Conservation (phyloP, 306 rosid genomes). For the Nissolia schottii region DNA sequence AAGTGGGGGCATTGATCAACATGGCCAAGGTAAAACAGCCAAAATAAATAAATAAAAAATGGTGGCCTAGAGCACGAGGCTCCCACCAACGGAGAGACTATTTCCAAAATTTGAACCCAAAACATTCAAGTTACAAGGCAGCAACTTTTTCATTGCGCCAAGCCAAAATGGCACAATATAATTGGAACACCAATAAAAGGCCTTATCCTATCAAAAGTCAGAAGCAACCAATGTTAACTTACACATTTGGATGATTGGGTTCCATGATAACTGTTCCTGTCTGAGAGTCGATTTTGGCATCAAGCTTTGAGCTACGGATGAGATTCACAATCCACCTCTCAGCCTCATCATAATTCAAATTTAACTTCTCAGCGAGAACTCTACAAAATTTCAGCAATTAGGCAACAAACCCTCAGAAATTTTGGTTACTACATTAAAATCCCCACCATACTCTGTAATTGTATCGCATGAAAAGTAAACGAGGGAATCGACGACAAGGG, state of each 20-base stretch:
- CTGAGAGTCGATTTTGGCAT: slow-evolving; percentile 73
- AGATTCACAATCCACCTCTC: slow-evolving; percentile 92
- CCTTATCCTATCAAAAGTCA: not conserved
- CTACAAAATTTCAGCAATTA: slow-evolving; percentile 38
- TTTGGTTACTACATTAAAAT: not conserved
- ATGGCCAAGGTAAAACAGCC: too few relatives aligned
- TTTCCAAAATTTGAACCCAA: too few relatives aligned
- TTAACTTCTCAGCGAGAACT: slow-evolving; percentile 87
- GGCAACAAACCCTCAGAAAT: not conserved
- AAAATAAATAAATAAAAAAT: too few relatives aligned
- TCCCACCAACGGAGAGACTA: too few relatives aligned
- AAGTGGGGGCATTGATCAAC: too few relatives aligned
- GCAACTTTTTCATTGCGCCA: too few relatives aligned
- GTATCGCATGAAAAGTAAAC: not conserved
- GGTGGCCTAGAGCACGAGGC: too few relatives aligned
- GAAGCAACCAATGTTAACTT: too few relatives aligned
- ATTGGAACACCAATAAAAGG: not conserved
- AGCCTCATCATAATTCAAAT: slow-evolving; percentile 86
- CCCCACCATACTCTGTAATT: not conserved
- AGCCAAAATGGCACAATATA: too few relatives aligned
- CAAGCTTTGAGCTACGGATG: slow-evolving; percentile 81
- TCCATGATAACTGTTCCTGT: slow-evolving; percentile 76
- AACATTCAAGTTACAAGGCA: too few relatives aligned
- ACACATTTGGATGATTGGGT: slow-evolving; percentile 86
- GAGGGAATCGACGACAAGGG: not conserved